Evolutionary conservation across 768 basidiomycete genomes (phyloP).

Genomic region (Tricholoma flavovirens): DNA sequence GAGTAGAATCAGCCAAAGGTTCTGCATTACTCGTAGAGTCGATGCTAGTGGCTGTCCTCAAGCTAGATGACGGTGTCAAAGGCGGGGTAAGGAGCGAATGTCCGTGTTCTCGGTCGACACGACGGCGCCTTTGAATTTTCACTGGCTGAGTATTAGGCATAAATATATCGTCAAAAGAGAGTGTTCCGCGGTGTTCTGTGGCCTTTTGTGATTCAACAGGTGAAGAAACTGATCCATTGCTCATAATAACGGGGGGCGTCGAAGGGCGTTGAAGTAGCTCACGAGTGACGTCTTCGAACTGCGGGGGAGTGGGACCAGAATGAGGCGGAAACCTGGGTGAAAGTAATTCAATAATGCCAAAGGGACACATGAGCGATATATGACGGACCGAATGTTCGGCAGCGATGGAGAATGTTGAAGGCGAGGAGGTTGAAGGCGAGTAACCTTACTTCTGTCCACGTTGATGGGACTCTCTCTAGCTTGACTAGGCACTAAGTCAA

Average conservation of each 20-base stretch:
- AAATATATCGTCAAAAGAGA: constrained; percentile 16
- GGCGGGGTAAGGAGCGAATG: constrained; percentile 56
- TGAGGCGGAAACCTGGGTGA: constrained; percentile 40
- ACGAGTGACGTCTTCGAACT: constrained; percentile 22
- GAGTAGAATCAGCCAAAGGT: constrained; percentile 10
- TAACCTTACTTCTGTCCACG: constrained; percentile 9
- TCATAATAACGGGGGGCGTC: constrained; percentile 23
- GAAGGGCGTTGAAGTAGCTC: constrained; percentile 27
- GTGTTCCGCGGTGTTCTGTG: constrained; percentile 11
- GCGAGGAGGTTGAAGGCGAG: constrained; percentile 35
- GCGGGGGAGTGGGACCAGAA: constrained; percentile 36
- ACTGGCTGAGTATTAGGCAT: constrained; percentile 12
- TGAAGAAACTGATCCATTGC: background rate
- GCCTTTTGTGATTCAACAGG: background rate
- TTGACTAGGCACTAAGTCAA: constrained; percentile 22
- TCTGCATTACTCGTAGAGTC: constrained; percentile 20
- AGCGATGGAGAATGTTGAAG: constrained; percentile 64
- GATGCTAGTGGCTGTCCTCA: constrained; percentile 31
- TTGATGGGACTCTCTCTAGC: constrained; percentile 13
- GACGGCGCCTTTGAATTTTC: constrained; percentile 28
- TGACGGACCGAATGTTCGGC: constrained; percentile 58
- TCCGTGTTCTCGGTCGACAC: constrained; percentile 29
- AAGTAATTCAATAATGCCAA: background rate
- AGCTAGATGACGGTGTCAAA: constrained; percentile 61
- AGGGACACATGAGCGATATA: background rate